These are phyloP conservation scores for Podaxis sp. DNA, from an alignment of 768 basidiomycete species.

Conservation along the genomic window DNA sequence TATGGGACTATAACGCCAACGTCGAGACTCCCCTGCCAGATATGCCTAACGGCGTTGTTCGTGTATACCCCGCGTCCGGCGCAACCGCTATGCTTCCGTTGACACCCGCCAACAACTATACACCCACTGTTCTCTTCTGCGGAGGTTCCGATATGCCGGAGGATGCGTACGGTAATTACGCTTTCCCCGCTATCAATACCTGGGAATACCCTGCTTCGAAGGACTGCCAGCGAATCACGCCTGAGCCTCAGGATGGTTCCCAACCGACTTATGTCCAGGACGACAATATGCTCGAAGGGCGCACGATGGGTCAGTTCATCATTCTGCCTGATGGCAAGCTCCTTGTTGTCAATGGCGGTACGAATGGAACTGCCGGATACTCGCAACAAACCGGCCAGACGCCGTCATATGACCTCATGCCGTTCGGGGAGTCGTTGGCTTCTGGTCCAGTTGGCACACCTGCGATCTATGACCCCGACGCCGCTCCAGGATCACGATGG, in stretches of 20 bases:
- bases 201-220: conserved; percentile 67
- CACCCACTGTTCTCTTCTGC: conserved; percentile 85
- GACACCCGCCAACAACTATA: conserved; percentile 86
- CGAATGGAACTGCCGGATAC: conserved; percentile 90
- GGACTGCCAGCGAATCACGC: conserved; percentile 83
- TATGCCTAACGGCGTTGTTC: conserved; percentile 72
- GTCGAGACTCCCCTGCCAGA: conserved; percentile 61
- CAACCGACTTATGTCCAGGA: conserved; percentile 62
- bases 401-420: conserved; percentile 50
- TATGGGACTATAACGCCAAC: conserved; percentile 57
- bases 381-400: conserved; percentile 55
- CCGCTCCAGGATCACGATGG: conserved; percentile 72
- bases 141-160: conserved; percentile 83
- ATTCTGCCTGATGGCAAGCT: conserved; percentile 75
- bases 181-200: conserved; percentile 70
- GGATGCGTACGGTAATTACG: conserved; percentile 74
- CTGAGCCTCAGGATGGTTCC: conserved; percentile 75
- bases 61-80: conserved; percentile 89
- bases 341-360: conserved; percentile 80
- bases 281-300: conserved; percentile 69
- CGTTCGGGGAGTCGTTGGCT: conserved; percentile 71
- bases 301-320: conserved; percentile 94
- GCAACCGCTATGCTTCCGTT: conserved; percentile 89
- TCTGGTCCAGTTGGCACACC: conserved; percentile 77
- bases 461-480: conserved; percentile 81